These are phyloP conservation scores for Prosopis cineraria DNA, from an alignment of 306 rosid genomes.

Conservation along the genomic window DNA sequence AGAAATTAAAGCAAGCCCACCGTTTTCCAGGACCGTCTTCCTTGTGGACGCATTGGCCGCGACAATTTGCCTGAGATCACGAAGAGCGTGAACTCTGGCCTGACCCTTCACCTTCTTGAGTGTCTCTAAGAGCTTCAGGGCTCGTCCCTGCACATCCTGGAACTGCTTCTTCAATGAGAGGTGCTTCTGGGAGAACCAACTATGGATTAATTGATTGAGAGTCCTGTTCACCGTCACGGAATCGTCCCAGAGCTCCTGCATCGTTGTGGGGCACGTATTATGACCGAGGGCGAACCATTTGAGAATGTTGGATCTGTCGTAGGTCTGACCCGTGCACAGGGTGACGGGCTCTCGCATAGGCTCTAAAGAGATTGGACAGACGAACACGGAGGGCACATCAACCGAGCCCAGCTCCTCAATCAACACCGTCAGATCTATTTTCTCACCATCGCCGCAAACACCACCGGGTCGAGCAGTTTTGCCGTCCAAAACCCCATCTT, in stretches of 20 bases:
- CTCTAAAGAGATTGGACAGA: constrained; percentile 79
- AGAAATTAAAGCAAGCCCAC: constrained; percentile 50
- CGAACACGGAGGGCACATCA: constrained; percentile 73
- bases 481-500: constrained; percentile 66
- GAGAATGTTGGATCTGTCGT: constrained; percentile 71
- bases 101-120: constrained; percentile 76
- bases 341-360: constrained; percentile 89
- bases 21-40: constrained; percentile 48
- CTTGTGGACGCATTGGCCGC: constrained; percentile 46
- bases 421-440: constrained; percentile 63
- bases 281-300: constrained; percentile 84
- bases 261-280: constrained; percentile 78
- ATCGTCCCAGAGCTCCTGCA: constrained; percentile 88
- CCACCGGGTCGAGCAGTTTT: constrained; percentile 21
- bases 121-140: constrained; percentile 54
- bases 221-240: constrained; percentile 69
- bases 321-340: constrained; percentile 90
- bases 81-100: constrained; percentile 66
- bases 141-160: constrained; percentile 67
- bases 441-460: constrained; percentile 30
- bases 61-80: constrained; percentile 54
- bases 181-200: constrained; percentile 71
- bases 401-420: constrained; percentile 62
- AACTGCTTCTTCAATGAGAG: constrained; percentile 62
- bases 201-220: constrained; percentile 58